These are phyloP conservation scores for Houttuynia cordata DNA, from an alignment of 164 flowering plant genomes.

Conservation along the genomic window DNA sequence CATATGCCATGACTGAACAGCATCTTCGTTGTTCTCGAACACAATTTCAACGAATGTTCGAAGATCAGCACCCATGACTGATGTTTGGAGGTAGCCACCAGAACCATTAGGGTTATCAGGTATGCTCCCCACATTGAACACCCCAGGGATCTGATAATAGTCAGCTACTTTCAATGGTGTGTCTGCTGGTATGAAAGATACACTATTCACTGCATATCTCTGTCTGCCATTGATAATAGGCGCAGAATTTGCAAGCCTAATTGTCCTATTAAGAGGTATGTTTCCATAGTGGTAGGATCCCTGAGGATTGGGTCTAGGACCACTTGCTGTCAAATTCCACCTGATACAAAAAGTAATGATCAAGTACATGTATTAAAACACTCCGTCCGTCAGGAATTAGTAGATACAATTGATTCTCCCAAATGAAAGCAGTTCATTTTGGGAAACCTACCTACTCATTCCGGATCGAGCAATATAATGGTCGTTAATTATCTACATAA, in stretches of 20 bases:
- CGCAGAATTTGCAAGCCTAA: conserved; percentile 30
- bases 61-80: conserved; percentile 31
- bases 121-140: conserved; percentile 32
- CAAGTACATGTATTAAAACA: no score
- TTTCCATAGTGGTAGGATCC: conserved; percentile 52
- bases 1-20: conserved; percentile 63
- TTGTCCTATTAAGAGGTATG: conserved; percentile 24
- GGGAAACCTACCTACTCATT: no score
- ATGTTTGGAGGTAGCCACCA: conserved; percentile 24
- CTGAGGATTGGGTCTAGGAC: conserved; percentile 59
- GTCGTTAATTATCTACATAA: neutral
- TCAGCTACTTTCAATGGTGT: conserved; percentile 77
- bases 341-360: no score
- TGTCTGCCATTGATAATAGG: conserved; percentile 28
- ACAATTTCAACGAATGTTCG: conserved; percentile 58
- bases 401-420: no score
- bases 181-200: conserved; percentile 39
- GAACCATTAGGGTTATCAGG: conserved; percentile 22
- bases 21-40: conserved; percentile 55
- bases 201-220: conserved; percentile 44
- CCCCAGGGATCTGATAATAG: conserved; percentile 47
- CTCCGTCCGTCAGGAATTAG: no score
- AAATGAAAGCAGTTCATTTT: no score
- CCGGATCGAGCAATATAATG: neutral
- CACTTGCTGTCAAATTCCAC: conserved; percentile 53